Conservation (phyloP, 345 rosid species). For the Eucalyptus sp. region DNA sequence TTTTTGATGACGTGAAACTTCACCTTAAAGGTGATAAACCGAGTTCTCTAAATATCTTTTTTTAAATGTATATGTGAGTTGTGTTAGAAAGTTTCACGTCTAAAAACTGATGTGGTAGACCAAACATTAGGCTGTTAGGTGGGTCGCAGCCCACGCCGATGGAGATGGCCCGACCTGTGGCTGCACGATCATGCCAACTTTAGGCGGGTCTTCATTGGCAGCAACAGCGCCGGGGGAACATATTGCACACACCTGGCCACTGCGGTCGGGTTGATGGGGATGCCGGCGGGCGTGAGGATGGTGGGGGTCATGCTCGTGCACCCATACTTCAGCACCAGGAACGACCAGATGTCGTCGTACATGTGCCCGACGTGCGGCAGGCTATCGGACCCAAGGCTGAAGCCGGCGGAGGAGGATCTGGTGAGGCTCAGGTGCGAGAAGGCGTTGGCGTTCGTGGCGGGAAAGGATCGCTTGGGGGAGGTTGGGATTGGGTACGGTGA, state of each 20-base stretch:
- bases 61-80: too few species aligned
- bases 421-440: conserved; percentile 12
- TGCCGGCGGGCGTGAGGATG: conserved; percentile 1
- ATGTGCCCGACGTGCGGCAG: conserved; percentile 18
- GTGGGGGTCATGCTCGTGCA: conserved; percentile 5
- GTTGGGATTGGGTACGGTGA: not conserved
- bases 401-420: conserved; percentile 16
- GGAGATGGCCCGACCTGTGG: conserved; percentile 15
- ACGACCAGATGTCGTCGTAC: conserved; percentile 6
- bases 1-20: not conserved
- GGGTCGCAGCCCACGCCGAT: conserved; percentile 4
- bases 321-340: conserved; percentile 17
- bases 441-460: conserved; percentile 26
- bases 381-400: conserved; percentile 14
- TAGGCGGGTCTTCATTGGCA: conserved; percentile 11
- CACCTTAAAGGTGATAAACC: not conserved
- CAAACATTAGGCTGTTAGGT: not conserved
- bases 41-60: not conserved
- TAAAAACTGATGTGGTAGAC: too few species aligned
- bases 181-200: conserved; percentile 13
- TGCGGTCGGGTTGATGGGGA: conserved; percentile 1
- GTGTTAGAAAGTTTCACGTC: not conserved
- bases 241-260: conserved; percentile 14
- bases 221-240: conserved; percentile 31
- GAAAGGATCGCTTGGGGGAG: conserved; percentile 14